Base-by-base conservation (phyloP, 176 grass and related monocot genomes). In the Poa annua region DNA sequence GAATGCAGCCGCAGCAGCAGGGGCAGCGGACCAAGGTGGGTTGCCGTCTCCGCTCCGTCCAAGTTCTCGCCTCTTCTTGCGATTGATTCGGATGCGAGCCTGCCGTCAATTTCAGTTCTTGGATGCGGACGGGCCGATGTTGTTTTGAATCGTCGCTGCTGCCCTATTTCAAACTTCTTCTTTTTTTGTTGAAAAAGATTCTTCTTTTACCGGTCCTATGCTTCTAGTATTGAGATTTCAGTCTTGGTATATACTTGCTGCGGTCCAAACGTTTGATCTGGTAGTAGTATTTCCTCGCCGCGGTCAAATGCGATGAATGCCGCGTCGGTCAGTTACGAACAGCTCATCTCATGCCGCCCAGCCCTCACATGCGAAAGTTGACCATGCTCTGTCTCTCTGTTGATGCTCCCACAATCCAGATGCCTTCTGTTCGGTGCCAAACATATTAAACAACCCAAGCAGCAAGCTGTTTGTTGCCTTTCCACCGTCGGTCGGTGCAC, bases 1-100 rank as follows among this genome's bases (percentile, higher is more conserved):
- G 53, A 85, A 98, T 98, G 92, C 92, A 95, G 90, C 92, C 94
- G 88, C 88, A 86, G 61, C 88, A 89, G 83, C 92, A 97, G 87
- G 90, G 87, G 52, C 92, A 92, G 83, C 81, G 81, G 76, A 93
- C 74, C 52, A 93, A 95, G 95, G 95, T 98, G 55, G 21, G 88
- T 81, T 47, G 11, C 66, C 19, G 19, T 21, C 20, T n/a, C 66
- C 6, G 36, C 66, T 20, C 65, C 65, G 11, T 38, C 5, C 39
- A 7, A 42, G 39, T 9, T 42, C 39, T 42, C 7, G 1, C 1
- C 39, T 42, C 8, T 7, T 42, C 44, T 45, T 45, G 44, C 50
- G 67, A 29, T 7, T 11, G 67, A 29, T 7, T 7, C 24, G 12
- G 20, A 32, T 20, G 36, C n/a, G n/a, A n/a, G n/a, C 7, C 29